Conservation (phyloP, 1,284 basidiomycete species). For the Rhodotorula glutinis region DNA sequence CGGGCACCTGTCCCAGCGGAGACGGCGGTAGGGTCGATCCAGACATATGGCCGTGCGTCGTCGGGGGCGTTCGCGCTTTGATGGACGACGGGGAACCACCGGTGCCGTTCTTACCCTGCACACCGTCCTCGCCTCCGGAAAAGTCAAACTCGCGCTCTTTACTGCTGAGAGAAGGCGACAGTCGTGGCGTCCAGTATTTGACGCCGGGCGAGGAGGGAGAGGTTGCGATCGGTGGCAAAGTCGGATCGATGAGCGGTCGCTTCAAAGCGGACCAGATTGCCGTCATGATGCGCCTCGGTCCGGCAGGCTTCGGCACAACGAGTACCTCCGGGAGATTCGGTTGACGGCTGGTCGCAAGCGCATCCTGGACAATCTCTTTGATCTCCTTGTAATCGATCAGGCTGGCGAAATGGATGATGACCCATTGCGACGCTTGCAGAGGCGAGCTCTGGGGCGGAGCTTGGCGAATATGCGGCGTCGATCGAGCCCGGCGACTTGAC, state of each 20-base stretch:
- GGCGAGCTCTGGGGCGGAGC: constrained; percentile 43
- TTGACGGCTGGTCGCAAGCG: constrained; percentile 55
- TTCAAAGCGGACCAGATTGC: constrained; percentile 80
- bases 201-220: constrained; percentile 58
- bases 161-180: constrained; percentile 56
- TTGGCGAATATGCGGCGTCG: constrained; percentile 66
- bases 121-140: not conserved
- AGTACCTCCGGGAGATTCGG: constrained; percentile 70
- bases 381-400: constrained; percentile 80
- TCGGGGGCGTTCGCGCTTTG: constrained; percentile 34
- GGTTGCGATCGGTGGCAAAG: constrained; percentile 87
- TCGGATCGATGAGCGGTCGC: constrained; percentile 79
- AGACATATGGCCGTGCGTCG: constrained; percentile 18
- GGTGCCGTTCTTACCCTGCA: not conserved
- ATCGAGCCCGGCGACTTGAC: constrained; percentile 63
- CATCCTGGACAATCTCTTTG: constrained; percentile 75
- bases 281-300: constrained; percentile 82
- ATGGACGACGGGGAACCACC: constrained; percentile 6
- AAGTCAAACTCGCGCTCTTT: constrained; percentile 36
- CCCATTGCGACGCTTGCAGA: constrained; percentile 42
- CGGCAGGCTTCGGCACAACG: constrained; percentile 91
- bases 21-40: constrained; percentile 21
- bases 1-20: constrained; percentile 37
- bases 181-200: constrained; percentile 45
- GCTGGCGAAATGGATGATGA: constrained; percentile 86